Base-by-base conservation (phyloP, 306 rosid species). In the Quercus wislizeni region DNA sequence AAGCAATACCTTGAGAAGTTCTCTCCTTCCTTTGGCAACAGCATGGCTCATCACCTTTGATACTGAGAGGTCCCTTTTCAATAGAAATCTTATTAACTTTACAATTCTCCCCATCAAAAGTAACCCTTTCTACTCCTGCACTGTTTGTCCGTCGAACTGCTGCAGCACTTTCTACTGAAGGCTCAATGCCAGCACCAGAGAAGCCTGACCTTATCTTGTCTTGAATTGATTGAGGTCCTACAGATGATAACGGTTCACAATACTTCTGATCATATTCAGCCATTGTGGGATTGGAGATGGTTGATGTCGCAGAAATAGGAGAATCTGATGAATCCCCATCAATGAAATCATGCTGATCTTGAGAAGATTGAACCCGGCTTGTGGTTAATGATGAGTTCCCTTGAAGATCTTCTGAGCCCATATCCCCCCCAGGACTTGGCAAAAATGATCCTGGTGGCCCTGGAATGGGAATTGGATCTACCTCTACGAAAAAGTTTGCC, bases 391-490 rank as follows among this genome's bases (percentile, higher is more conserved):
- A 89, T 5, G 92, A 89, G 71, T 85, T 89, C 77, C 89, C 92
- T 80, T 76, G 89, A 78, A 84, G 85, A 68, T 89, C 90, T 35
- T 86, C 89, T 17, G 88, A 89, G 17, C 84, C 82, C 87, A 85
- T 85, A 31, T 78, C 90, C 70, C 92, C 72, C 61, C 92, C 72
- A 70, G 90, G 92, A 72, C 90, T 89, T 0, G 92, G 92, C 78
- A 89, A 79, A 76, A 84, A 89, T 71, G 92, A 89, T 74, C 92
- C 92, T 20, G 92, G 92, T 23, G 92, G 92, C 82, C 92, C 92
- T 0, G 92, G 92, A 41, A 89, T 89, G 56, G 87, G 85, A 75
- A 89, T 87, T 59, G 90, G 90, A 76, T 89, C 92, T 28, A 86
- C 88, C 71, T 76, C 87, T 4, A 80, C 76, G 27, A 69, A 84